Evolutionary conservation across 129 eudicot genomes (phyloP).

Genomic region (Saposhnikovia divaricata): DNA sequence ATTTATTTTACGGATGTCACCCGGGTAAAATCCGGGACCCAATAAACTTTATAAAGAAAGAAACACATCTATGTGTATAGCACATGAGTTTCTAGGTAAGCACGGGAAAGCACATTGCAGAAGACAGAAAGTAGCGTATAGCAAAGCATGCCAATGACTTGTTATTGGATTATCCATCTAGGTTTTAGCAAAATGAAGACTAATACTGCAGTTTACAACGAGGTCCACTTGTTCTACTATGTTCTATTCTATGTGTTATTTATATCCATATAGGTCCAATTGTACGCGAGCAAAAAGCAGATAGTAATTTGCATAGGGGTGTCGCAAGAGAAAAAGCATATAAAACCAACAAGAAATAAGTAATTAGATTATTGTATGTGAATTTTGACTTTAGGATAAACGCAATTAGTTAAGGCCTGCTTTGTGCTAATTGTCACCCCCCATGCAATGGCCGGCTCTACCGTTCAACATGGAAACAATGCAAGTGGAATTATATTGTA

Average conservation of each 20-base stretch:
- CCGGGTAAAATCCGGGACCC: no score
- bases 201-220: background rate
- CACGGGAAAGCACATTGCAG: background rate
- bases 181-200: background rate
- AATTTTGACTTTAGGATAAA: background rate
- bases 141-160: background rate
- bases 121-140: background rate
- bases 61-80: no score
- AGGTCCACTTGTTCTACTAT: slow-evolving; percentile 5
- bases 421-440: background rate
- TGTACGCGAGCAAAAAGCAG: slow-evolving; percentile 6
- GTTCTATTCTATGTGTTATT: slow-evolving; percentile 9
- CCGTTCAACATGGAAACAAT: background rate
- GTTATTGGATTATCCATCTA: background rate
- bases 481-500: background rate
- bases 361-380: no score
- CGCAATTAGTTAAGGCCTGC: background rate
- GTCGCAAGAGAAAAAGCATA: background rate
- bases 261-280: background rate
- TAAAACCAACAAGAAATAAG: background rate
- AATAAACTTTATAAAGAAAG: no score
- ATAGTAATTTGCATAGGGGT: background rate
- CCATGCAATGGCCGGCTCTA: slow-evolving; percentile 5
- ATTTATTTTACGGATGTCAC: no score
- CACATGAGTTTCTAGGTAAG: background rate